Evolutionary conservation across 768 basidiomycete genomes (phyloP), one percentile per base, ranked within the genome.

Genomic region (Tricholoma matsutake): DNA sequence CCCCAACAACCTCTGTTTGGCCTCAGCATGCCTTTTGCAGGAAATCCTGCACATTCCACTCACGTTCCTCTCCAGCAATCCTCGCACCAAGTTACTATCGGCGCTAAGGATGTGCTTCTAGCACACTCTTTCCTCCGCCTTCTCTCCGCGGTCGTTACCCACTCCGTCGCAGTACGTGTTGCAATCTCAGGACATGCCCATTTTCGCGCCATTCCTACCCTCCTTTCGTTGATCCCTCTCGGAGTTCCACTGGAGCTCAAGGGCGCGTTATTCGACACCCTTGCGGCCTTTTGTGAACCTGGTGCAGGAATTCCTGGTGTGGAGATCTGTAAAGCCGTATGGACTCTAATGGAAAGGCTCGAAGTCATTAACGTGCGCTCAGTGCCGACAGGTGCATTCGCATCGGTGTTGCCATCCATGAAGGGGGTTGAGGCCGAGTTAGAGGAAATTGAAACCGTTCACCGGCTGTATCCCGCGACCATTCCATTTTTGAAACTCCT

Each of bases 231-330:
- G 32, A 83, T 94, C 54, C 89, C 91, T 2, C 80, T 92, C 1
- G 81, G 87, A 10, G 82, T 95, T n/a, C 92, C 94, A 1, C 79
- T 96, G n/a, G 92, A 96, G 67, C 79, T 96, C 54, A 96, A 96
- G 65, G 94, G 92, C 5, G 86, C 90, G 0, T 76, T 95, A 3
- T 91, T 95, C 63, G 86, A 91, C 43, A 85, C 92, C 0, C 77
- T 96, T 7, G 83, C 90, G 6, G 86, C 92, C 1, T 96, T 96
- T 75, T 91, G 92, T 62, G 81, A 85, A 57, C 88, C 92, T 6
- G 92, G 91, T 8, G 92, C 88, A 0, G 89, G 91, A 1, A 67
- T 73, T 10, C 76, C 82, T 0, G 92, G 91, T 6, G 84, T 89
- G 11, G 92, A 95, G 67, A 84, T 94, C 39, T 92, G 92, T 72